phyloP scores from a whole-genome alignment of 75 land plant species.

The Cupressus sempervirens region DNA sequence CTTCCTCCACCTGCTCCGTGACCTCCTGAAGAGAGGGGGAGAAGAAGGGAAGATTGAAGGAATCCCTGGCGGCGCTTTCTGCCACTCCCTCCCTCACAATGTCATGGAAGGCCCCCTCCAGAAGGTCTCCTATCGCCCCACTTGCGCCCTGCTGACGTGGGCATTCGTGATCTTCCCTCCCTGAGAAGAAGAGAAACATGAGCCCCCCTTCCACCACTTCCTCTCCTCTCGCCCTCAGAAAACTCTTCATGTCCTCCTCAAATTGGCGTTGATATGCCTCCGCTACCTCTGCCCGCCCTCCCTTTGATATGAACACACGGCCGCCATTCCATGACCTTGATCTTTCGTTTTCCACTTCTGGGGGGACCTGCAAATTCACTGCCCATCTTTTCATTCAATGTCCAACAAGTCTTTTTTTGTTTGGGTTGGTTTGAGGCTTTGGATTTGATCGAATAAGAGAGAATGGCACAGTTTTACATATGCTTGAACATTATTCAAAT shows the following conservation, averaged over 20 bases:
- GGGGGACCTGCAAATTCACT: conserved; percentile 14
- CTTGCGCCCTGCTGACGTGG: conserved; percentile 3
- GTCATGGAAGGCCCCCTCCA: conserved; percentile 20
- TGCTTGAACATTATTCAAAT: too few relatives aligned
- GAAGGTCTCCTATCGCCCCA: conserved; percentile 22
- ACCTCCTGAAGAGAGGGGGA: conserved; percentile 14
- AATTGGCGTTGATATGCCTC: conserved; percentile 27
- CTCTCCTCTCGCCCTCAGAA: conserved; percentile 23
- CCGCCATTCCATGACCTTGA: conserved; percentile 22
- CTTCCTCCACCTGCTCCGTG: conserved; percentile 2
- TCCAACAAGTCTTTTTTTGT: neutral
- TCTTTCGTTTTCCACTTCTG: conserved; percentile 9
- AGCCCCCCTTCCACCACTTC: conserved; percentile 34
- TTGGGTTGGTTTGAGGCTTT: neutral
- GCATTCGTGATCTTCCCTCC: conserved; percentile 6
- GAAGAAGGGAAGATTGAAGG: conserved; percentile 21
- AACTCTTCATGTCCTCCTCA: conserved; percentile 16
- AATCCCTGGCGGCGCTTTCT: neutral
- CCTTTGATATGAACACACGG: conserved; percentile 11
- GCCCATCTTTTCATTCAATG: neutral
- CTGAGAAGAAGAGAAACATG: conserved; percentile 16
- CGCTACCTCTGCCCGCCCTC: conserved; percentile 10
- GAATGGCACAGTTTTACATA: neutral
- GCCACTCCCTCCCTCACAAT: conserved; percentile 21
- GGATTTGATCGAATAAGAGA: neutral